Percentiles rank a stretch among this genome's conserved stretches.
Evolutionary conservation across 2,329 filamentous ascomycete species (phyloP).

Genomic region (Huntiella savannae): DNA sequence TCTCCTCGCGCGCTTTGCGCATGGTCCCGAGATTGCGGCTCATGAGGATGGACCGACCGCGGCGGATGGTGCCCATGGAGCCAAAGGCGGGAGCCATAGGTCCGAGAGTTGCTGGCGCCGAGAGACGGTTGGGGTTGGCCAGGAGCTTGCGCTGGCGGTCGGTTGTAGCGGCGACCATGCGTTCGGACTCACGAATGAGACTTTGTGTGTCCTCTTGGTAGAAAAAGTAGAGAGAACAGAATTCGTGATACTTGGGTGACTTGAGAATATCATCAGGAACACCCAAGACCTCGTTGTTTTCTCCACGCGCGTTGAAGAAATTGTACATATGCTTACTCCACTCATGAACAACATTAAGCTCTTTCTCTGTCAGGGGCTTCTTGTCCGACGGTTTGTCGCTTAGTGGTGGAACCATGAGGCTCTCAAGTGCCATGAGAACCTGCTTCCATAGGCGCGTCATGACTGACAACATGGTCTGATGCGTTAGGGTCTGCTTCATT

Average conservation of each 20-base stretch:
- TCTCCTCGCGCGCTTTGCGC: constrained; percentile 88
- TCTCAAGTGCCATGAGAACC: constrained; percentile 78
- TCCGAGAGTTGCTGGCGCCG: constrained; percentile 37
- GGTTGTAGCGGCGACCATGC: constrained; percentile 78
- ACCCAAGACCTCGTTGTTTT: constrained; percentile 64
- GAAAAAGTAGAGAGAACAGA: constrained; percentile 94
- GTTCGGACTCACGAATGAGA: constrained; percentile 83
- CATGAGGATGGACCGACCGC: constrained; percentile 74
- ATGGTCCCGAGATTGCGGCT: constrained; percentile 89
- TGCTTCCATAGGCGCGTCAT: constrained; percentile 99
- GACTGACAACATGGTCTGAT: constrained; percentile 92
- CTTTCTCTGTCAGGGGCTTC: constrained; percentile 62
- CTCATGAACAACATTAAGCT: constrained; percentile 85
- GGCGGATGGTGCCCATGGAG: constrained; percentile 48
- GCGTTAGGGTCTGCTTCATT: constrained; percentile 91
- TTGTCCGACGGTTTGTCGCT: constrained; percentile 88
- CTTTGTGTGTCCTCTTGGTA: constrained; percentile 88
- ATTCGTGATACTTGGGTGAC: constrained; percentile 94
- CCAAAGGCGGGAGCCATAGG: constrained; percentile 40
- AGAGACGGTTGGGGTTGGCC: constrained; percentile 42
- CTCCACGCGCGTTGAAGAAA: constrained; percentile 89
- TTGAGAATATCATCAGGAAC: constrained; percentile 83
- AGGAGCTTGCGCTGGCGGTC: constrained; percentile 54
- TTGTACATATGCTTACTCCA: constrained; percentile 82
- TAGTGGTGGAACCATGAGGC: constrained; percentile 73